Base-by-base conservation (phyloP, 2,329 filamentous ascomycete genomes). In the Paramyrothecium roridum region DNA sequence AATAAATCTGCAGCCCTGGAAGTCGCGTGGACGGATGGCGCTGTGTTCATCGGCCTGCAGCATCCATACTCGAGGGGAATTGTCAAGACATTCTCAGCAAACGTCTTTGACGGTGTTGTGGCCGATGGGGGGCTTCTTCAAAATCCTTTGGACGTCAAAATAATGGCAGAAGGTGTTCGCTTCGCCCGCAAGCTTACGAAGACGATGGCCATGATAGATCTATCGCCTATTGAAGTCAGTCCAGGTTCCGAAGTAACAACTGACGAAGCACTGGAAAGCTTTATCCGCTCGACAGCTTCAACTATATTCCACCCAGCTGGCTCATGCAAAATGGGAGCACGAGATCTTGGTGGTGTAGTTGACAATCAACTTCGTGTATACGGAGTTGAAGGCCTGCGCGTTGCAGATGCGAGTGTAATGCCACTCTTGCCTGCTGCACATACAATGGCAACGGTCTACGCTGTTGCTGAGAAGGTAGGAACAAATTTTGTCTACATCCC, bases 321-420 rank as follows among this genome's bases (percentile, higher is more conserved):
- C 0, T 58, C 62, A 2, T 59, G 57, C 26, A 59, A 63, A 53
- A 79, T 81, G 70, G 65, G 78, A 52, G 73, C 71, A 10, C 66
- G 67, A 7, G 68, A 69, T 3, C 64, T 74, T 1, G 78, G 77
- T 3, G 78, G 77, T 21, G 64, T 67, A 1, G 65, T 67, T 10
- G 65, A 66, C 2, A 40, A 54, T 20, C 45, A 61, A 17, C 61
- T 67, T 37, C 51, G 56, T 16, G 65, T 67, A 2, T 61, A 67
- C 16, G 65, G 63, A 1, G 49, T 65, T 0, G 19, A 52, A 23
- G 58, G 60, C 1, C 57, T 67, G 3, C 54, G 65, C 1, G 74
- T 80, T 13, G 75, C 79, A 1, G 72, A 76, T 56, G 63, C 63
- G 1, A 65, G 64, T 37, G 58, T 67, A 16, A 67, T 67, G 30